phyloP scores from a whole-genome alignment of 345 rosid genomes.

The Mallotus nudiflorus region DNA sequence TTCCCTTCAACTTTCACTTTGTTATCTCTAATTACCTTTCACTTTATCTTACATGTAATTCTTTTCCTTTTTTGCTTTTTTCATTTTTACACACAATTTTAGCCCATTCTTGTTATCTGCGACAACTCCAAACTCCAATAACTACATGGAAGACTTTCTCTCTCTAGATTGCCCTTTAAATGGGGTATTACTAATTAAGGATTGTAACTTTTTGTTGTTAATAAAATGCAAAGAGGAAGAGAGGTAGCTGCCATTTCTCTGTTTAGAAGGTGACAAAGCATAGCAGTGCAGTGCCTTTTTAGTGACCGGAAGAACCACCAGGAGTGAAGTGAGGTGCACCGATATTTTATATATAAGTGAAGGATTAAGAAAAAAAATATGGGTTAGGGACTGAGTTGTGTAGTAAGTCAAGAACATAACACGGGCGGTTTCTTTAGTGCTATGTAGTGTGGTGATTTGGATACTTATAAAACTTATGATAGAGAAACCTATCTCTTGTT shows the following conservation, averaged over 20 bases:
- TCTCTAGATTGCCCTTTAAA: conserved; percentile 7
- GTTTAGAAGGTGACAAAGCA: conserved; percentile 26
- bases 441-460: conserved; percentile 70
- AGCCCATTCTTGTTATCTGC: too few relatives aligned
- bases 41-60: too few relatives aligned
- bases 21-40: too few relatives aligned
- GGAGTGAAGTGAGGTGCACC: conserved; percentile 21
- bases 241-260: conserved; percentile 20
- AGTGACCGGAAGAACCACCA: conserved; percentile 1
- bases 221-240: neutral
- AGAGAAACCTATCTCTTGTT: conserved; percentile 54
- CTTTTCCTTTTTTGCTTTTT: too few relatives aligned
- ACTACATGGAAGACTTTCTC: neutral
- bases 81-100: too few relatives aligned
- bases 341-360: too few relatives aligned
- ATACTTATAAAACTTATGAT: conserved; percentile 48
- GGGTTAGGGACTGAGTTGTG: conserved; percentile 97
- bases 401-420: conserved; percentile 61
- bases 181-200: conserved; percentile 11
- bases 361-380: conserved; percentile 23
- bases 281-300: conserved; percentile 13
- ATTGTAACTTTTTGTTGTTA: conserved; percentile 2
- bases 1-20: too few relatives aligned
- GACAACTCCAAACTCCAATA: conserved; percentile 54
- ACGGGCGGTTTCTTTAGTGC: conserved; percentile 65